Base-by-base conservation (phyloP, 139 green algal genomes). In the Volvox reticuliferus region DNA sequence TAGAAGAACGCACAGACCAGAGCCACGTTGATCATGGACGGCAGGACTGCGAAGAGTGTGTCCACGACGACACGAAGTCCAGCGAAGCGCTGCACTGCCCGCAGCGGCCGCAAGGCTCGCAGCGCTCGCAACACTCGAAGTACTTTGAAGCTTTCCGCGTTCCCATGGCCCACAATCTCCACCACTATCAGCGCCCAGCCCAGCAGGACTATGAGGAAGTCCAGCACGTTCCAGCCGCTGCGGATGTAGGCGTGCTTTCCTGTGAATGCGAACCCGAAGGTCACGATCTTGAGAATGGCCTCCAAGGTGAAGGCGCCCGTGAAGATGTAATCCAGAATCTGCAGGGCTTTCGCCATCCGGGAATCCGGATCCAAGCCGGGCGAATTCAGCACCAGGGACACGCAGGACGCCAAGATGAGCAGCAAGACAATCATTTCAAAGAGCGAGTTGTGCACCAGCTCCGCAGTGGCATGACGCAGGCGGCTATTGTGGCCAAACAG, bases 1-100 rank as follows among this genome's bases (percentile, higher is more conserved):
- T 95, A 97, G 88, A 98, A 96, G 17, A 96, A 89, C 32, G 94
- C 0, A 88, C 93, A 96, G 30, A 97, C 94, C 30, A 97, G 92
- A 55, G 93, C 22, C 6, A 97, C 94, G 92, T 96, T 96, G 73
- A 92, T 65, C 79, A 97, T 93, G 19, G 92, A 67, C 2, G 95
- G 96, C 36, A 97, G 21, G 71, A 84, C 87, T 87, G 93, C 78
- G 73, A 97, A 95, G n/a, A 97, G 91, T 5, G 94, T 92, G 68
- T 96, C 94, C 0, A 97, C 94, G 6, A 97, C 94, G 13, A 97
- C 89, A 73, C 95, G 93, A 81, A 96, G 94, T 32, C 93, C 94
- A 35, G 93, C 69, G 18, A 88, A 91, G n/a, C 93, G 78, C 33
- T 75, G 93, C 20, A 94, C 93, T 77, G 96, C 93, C 24, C 95